Evolutionary conservation across 1,139 yeast genomes (phyloP).

Genomic region (Sugiyamaella pinicola): DNA sequence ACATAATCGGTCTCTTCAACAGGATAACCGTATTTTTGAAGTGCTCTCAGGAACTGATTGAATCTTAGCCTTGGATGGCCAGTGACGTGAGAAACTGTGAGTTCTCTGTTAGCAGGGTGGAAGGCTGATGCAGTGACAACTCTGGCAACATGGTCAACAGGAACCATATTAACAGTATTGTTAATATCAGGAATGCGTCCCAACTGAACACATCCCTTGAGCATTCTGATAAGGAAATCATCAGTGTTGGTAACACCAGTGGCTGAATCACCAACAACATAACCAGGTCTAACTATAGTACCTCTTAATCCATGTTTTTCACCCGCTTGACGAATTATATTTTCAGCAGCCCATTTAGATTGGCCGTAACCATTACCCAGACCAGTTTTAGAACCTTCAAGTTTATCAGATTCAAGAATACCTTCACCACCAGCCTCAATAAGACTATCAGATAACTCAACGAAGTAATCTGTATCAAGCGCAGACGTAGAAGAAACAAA

Average conservation of each 20-base stretch:
- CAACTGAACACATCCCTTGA: slow-evolving; percentile 90
- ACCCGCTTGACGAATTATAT: slow-evolving; percentile 85
- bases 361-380: slow-evolving; percentile 95
- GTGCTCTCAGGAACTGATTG: slow-evolving; percentile 68
- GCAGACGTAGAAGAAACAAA: slow-evolving; percentile 97
- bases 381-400: slow-evolving; percentile 77
- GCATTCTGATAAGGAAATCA: slow-evolving; percentile 89
- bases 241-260: slow-evolving; percentile 93
- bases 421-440: slow-evolving; percentile 69
- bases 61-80: slow-evolving; percentile 90
- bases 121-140: slow-evolving; percentile 83
- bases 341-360: slow-evolving; percentile 96
- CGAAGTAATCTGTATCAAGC: slow-evolving; percentile 79
- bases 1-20: slow-evolving; percentile 66
- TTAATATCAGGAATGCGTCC: slow-evolving; percentile 83
- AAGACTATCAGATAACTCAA: slow-evolving; percentile 72
- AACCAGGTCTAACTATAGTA: slow-evolving; percentile 91
- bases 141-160: slow-evolving; percentile 96
- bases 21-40: slow-evolving; percentile 71
- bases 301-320: slow-evolving; percentile 76
- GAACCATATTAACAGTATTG: slow-evolving; percentile 93
- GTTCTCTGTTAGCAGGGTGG: slow-evolving; percentile 59
- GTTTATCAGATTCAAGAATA: slow-evolving; percentile 76
- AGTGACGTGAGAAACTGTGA: slow-evolving; percentile 91
- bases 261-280: slow-evolving; percentile 80